Evolutionary conservation across 129 eudicot genomes (phyloP).

Genomic region (Arctium lappa): DNA sequence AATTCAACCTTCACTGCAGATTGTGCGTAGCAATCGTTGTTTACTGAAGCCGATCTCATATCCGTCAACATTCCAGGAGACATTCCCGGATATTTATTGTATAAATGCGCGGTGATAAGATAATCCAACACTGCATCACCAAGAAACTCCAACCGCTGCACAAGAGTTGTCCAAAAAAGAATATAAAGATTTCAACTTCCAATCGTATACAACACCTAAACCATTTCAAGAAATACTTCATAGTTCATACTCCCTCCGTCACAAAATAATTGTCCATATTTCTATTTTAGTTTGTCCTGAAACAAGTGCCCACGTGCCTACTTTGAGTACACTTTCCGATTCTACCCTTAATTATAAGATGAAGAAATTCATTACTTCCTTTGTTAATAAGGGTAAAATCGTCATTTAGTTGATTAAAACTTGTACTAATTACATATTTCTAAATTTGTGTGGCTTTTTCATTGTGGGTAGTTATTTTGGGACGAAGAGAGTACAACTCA

Average conservation of each 20-base stretch:
- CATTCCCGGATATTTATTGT: slow-evolving; percentile 59
- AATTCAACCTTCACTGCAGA: slow-evolving; percentile 54
- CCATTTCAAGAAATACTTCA: not conserved
- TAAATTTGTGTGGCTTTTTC: too few species aligned
- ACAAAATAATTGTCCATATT: too few species aligned
- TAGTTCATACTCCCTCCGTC: not conserved
- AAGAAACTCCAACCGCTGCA: slow-evolving; percentile 85
- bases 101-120: slow-evolving; percentile 57
- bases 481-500: too few species aligned
- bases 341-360: not conserved
- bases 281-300: too few species aligned
- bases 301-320: too few species aligned
- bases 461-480: too few species aligned
- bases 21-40: slow-evolving; percentile 78
- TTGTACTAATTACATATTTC: too few species aligned
- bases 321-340: not conserved
- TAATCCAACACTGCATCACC: slow-evolving; percentile 91
- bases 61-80: slow-evolving; percentile 83
- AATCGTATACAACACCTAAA: not conserved
- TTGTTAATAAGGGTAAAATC: too few species aligned
- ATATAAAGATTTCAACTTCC: not conserved
- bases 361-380: too few species aligned
- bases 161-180: not conserved
- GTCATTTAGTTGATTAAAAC: too few species aligned
- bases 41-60: slow-evolving; percentile 86